Evolutionary conservation across 1,139 yeast genomes (phyloP), one percentile per base, ranked within the genome.

Genomic region (Yamadazyma jaroonii): DNA sequence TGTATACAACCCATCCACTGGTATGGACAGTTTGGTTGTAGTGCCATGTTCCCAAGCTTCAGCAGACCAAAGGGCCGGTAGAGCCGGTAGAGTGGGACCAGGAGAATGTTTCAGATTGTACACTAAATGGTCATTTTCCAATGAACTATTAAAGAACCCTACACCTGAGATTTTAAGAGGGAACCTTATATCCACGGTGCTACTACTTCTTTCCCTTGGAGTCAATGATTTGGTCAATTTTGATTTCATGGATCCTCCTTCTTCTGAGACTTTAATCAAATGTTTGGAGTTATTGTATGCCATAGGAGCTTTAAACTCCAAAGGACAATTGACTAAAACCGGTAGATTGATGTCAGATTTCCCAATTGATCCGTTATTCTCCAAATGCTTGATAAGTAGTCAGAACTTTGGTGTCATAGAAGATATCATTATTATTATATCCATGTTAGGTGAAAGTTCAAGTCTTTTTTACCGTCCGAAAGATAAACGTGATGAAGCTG

Each of bases 51-150:
- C 97, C 0, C 75, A 84, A 44, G 98, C 98, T 0, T 87, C 95
- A 25, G 97, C 97, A 0, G 90, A 89, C 47, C 99, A 92, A 62
- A 67, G 99, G 44, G 94, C 96, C 1, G 98, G 98, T 40, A 77
- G 98, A 62, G 98, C 97, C 0, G 98, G 98, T 6, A 81, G 98
- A 66, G 86, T 89, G 5, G 96, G 96, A 0, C 95, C 97, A 0
- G 98, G 98, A 0, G 89, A 88, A 56, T 92, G 98, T 56, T 94
- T 83, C 56, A 62, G 98, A 34, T 64, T 94, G 17, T 92, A 77
- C 55, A 90, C 98, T 0, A 89, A 87, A 56, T 81, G 92, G 81
- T 82, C 96, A 0, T 92, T 80, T 53, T 69, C 75, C 47, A 75
- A 87, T 51, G 97, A 89, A 50, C 61, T 90, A 38, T 87, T 87